A percentile compares a stretch with the other conserved stretches of the same genome.
These are phyloP conservation scores for Diaporthe sp. DNA, from an alignment of 2,329 filamentous ascomycete species.

Conservation along the genomic window DNA sequence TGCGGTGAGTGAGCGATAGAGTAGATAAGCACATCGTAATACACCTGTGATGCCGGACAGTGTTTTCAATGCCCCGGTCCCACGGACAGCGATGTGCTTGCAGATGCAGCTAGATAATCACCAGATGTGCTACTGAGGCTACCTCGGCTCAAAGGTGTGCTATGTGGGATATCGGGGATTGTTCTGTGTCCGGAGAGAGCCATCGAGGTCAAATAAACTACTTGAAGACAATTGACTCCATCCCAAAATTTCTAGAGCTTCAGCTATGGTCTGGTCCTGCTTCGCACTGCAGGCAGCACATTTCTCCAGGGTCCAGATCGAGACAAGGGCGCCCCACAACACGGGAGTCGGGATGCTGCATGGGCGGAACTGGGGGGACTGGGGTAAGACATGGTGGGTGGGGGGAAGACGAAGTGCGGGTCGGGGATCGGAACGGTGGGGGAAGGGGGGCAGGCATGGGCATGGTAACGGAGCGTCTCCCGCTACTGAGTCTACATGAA, in stretches of 20 bases:
- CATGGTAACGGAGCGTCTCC: no score
- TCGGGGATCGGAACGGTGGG: conserved; percentile 37
- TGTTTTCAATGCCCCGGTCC: not conserved
- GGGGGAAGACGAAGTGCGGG: not conserved
- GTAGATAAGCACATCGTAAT: not conserved
- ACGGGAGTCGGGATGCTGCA: conserved; percentile 24
- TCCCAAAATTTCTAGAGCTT: not conserved
- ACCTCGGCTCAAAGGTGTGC: not conserved
- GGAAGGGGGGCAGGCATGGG: not conserved
- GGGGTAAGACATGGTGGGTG: not conserved
- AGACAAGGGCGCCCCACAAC: not conserved
- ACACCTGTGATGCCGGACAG: not conserved
- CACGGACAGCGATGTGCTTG: not conserved
- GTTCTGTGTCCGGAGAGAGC: not conserved
- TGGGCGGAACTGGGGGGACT: not conserved
- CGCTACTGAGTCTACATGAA: no score
- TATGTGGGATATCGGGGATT: not conserved
- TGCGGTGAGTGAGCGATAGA: not conserved
- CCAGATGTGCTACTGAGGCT: no score
- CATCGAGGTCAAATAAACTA: not conserved
- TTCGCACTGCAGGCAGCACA: not conserved
- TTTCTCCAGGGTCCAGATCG: not conserved
- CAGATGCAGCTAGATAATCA: not conserved
- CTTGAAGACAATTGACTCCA: not conserved
- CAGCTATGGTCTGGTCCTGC: not conserved